Percentiles rank a stretch among this genome's conserved stretches.
These are phyloP conservation scores for Salisapilia sapeloensis DNA, from an alignment of 352 stramenopile species.

Conservation along the genomic window DNA sequence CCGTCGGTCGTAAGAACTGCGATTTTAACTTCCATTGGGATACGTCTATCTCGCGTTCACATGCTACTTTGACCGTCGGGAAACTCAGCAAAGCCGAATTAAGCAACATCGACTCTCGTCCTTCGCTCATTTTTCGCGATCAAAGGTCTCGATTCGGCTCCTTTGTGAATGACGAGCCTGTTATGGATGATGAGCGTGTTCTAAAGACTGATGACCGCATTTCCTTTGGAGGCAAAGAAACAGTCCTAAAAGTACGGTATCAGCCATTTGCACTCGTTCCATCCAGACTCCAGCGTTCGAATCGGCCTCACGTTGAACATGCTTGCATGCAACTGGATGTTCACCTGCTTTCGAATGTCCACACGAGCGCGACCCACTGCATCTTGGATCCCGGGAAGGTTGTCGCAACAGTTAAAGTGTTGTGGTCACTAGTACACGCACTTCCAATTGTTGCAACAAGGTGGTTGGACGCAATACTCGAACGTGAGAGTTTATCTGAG, in stretches of 20 bases:
- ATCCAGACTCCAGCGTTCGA: constrained; percentile 46
- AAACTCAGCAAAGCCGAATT: constrained; percentile 41
- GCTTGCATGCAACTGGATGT: constrained; percentile 68
- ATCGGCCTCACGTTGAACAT: constrained; percentile 41
- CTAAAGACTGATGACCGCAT: constrained; percentile 55
- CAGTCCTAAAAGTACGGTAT: constrained; percentile 64
- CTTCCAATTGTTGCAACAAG: constrained; percentile 65
- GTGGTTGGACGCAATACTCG: constrained; percentile 67
- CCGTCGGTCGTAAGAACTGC: constrained; percentile 60
- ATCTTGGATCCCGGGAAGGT: constrained; percentile 72
- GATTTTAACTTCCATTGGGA: constrained; percentile 75
- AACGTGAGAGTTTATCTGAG: constrained; percentile 54
- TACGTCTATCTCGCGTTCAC: constrained; percentile 64
- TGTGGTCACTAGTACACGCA: constrained; percentile 76
- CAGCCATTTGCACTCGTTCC: constrained; percentile 64
- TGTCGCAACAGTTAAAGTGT: constrained; percentile 70
- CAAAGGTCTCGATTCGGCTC: constrained; percentile 74
- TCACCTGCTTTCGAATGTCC: constrained; percentile 41
- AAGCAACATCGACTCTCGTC: constrained; percentile 26
- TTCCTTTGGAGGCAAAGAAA: constrained; percentile 73
- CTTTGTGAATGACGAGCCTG: constrained; percentile 71
- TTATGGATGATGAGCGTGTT: constrained; percentile 16
- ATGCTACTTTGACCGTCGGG: constrained; percentile 59
- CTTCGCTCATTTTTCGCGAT: constrained; percentile 56
- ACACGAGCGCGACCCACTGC: constrained; percentile 59